Percentiles rank a stretch among this genome's conserved stretches.
phyloP scores from a whole-genome alignment of 208 protist genomes.

The Trypanosoma boissoni region DNA sequence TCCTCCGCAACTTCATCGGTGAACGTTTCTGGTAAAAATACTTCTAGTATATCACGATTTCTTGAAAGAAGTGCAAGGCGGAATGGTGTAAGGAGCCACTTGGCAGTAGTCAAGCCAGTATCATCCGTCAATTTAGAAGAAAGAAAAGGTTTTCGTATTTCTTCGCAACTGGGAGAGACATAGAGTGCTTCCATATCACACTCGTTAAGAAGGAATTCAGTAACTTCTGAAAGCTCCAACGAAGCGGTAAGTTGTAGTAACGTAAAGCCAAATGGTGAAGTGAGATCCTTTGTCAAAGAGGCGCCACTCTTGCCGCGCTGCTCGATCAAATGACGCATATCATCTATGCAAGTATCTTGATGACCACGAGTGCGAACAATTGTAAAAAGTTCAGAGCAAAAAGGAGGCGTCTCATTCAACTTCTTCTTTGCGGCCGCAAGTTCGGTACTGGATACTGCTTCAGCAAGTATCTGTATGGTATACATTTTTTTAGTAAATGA shows the following conservation, averaged over 20 bases:
- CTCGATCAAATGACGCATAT: slow-evolving; percentile 22
- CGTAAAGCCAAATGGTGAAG: slow-evolving; percentile 61
- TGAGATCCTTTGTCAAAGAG: slow-evolving; percentile 45
- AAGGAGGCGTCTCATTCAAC: slow-evolving; percentile 15
- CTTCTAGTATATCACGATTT: slow-evolving; percentile 19
- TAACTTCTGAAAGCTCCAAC: slow-evolving; percentile 45
- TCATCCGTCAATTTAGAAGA: background rate
- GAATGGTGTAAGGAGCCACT: slow-evolving; percentile 49
- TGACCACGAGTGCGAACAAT: slow-evolving; percentile 22
- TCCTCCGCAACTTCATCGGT: background rate
- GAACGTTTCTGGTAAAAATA: slow-evolving; percentile 10
- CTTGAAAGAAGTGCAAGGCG: slow-evolving; percentile 43
- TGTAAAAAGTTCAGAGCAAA: slow-evolving; percentile 21
- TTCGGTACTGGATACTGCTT: background rate
- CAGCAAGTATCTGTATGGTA: background rate
- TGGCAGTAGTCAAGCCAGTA: slow-evolving; percentile 6
- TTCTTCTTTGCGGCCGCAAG: slow-evolving; percentile 15
- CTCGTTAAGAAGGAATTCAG: slow-evolving; percentile 41
- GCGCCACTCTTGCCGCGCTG: slow-evolving; percentile 8
- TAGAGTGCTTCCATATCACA: slow-evolving; percentile 61
- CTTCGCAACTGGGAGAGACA: slow-evolving; percentile 12
- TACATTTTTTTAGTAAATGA: slow-evolving; percentile 21
- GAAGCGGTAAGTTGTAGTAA: slow-evolving; percentile 64
- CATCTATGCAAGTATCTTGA: slow-evolving; percentile 12
- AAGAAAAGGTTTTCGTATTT: background rate